Percentiles rank a stretch among this genome's conserved stretches.
Evolutionary conservation across 192 early-diverging fungal genomes (phyloP).

Genomic region (Gaertneriomyces semiglobifer): DNA sequence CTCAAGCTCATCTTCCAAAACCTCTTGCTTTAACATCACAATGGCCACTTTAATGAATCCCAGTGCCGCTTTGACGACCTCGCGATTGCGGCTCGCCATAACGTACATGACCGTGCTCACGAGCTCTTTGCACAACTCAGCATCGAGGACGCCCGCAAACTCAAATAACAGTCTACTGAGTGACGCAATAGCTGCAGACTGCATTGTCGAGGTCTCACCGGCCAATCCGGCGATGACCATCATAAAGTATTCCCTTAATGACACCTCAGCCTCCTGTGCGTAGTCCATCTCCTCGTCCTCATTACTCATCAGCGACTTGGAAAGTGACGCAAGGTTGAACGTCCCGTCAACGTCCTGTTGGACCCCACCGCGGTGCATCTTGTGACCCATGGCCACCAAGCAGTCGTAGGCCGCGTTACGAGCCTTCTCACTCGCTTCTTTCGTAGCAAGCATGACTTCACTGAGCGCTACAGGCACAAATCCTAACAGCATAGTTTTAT

Average conservation of each 20-base stretch:
- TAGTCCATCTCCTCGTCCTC: slow-evolving; percentile 15
- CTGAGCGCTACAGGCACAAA: slow-evolving; percentile 84
- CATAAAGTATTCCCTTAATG: slow-evolving; percentile 73
- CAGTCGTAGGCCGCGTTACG: slow-evolving; percentile 78
- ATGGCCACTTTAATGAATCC: slow-evolving; percentile 92
- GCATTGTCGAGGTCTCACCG: slow-evolving; percentile 86
- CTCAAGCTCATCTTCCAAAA: slow-evolving; percentile 67
- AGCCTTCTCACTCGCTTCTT: slow-evolving; percentile 89
- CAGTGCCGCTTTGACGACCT: slow-evolving; percentile 86
- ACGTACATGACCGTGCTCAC: slow-evolving; percentile 76
- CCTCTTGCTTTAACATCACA: slow-evolving; percentile 68
- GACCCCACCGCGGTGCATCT: slow-evolving; percentile 60
- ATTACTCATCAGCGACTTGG: background rate
- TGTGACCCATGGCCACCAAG: slow-evolving; percentile 82
- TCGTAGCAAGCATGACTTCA: slow-evolving; percentile 89
- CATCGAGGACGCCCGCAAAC: slow-evolving; percentile 60
- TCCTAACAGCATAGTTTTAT: slow-evolving; percentile 58
- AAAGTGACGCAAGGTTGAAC: too few species aligned
- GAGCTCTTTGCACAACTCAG: slow-evolving; percentile 66
- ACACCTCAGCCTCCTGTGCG: slow-evolving; percentile 18
- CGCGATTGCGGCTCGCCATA: slow-evolving; percentile 76
- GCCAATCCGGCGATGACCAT: slow-evolving; percentile 95
- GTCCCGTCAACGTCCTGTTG: background rate
- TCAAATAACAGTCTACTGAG: slow-evolving; percentile 88
- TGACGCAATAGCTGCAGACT: slow-evolving; percentile 81